These are phyloP conservation scores for Viola odorata DNA, from an alignment of 345 rosid genomes.

Conservation along the genomic window DNA sequence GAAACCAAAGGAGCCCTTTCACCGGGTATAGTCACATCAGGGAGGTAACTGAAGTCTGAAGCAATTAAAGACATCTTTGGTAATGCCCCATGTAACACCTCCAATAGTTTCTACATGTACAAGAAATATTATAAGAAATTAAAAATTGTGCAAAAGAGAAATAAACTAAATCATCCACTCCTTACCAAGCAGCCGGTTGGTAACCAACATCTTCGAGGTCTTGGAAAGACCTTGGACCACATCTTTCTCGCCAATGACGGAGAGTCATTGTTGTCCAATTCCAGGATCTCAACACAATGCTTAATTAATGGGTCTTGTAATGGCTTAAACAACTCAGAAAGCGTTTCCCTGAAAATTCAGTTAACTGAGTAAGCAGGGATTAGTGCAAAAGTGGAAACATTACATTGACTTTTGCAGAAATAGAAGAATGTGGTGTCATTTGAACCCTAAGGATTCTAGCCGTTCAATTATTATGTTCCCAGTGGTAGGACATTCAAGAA, in stretches of 20 bases:
- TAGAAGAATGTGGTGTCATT: too few species aligned
- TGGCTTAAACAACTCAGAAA: slow-evolving; percentile 67
- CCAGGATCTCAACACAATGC: slow-evolving; percentile 63
- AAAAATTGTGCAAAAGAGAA: background rate
- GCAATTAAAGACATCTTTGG: slow-evolving; percentile 97
- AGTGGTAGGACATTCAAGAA: too few species aligned
- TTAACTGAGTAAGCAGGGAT: too few species aligned
- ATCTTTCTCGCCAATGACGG: slow-evolving; percentile 35
- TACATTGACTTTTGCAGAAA: too few species aligned
- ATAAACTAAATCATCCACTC: background rate
- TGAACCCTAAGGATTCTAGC: too few species aligned
- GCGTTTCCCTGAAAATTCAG: slow-evolving; percentile 50
- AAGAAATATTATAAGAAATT: slow-evolving; percentile 9
- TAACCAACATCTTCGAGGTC: slow-evolving; percentile 88
- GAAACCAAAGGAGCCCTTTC: slow-evolving; percentile 97
- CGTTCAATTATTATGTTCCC: too few species aligned
- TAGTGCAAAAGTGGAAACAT: too few species aligned
- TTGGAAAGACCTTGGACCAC: slow-evolving; percentile 80
- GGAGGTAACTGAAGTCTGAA: slow-evolving; percentile 92
- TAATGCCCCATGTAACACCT: slow-evolving; percentile 68
- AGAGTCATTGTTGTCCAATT: slow-evolving; percentile 34
- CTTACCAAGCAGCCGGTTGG: slow-evolving; percentile 96
- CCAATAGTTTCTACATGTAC: slow-evolving; percentile 65
- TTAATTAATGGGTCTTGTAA: slow-evolving; percentile 66
- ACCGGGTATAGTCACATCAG: slow-evolving; percentile 85